Percentiles rank a stretch among this genome's conserved stretches.
Evolutionary conservation across 345 rosid genomes (phyloP).

Genomic region (Eucalyptus brandiana): DNA sequence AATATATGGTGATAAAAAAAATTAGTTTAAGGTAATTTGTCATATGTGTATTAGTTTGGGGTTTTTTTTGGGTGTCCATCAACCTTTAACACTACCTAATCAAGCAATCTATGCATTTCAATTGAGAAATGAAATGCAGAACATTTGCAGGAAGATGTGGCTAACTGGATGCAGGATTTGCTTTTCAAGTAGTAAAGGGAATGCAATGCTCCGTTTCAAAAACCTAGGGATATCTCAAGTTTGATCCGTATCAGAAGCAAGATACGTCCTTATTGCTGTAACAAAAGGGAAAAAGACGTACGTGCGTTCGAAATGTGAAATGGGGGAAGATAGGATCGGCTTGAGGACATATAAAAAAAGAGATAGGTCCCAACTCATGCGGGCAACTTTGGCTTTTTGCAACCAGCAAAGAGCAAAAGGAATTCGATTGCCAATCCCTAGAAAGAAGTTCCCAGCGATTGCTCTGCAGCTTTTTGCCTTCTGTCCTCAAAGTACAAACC

Average conservation of each 20-base stretch:
- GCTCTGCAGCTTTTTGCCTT: background rate
- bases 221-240: background rate
- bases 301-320: background rate
- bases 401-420: background rate
- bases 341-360: background rate
- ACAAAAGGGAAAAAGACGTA: background rate
- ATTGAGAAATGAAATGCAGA: background rate
- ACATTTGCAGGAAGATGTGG: background rate
- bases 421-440: background rate
- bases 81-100: background rate
- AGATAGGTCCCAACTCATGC: background rate
- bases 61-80: background rate
- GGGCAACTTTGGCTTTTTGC: background rate
- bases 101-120: background rate
- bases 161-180: background rate
- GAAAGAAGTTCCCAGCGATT: background rate
- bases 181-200: background rate
- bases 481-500: background rate
- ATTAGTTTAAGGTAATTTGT: too few relatives aligned
- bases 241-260: background rate
- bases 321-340: background rate
- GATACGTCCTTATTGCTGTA: background rate
- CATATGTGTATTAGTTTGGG: accelerated
- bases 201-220: background rate
- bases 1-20: too few relatives aligned